Evolutionary conservation across 106 monocot species (phyloP), one percentile per base, ranked within the genome.

Genomic region (Acanthochlamys bracteata): DNA sequence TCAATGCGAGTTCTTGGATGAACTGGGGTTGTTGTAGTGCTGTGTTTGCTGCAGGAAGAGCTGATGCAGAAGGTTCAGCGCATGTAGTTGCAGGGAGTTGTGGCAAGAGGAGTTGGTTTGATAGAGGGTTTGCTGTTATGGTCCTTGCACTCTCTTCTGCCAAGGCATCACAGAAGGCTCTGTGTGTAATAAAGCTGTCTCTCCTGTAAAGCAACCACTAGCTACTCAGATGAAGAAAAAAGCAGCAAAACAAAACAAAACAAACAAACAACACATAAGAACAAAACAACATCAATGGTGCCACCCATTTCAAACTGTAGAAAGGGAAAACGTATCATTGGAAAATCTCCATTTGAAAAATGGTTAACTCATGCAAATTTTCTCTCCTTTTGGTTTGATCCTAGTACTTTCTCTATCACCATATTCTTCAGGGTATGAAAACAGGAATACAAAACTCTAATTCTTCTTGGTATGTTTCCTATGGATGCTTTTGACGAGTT

Each of bases 141-240:
- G 63, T 10, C 57, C 47, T 74, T 25, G 67, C 71, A 68, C 73
- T 81, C 73, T 81, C 88, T 73, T 89, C 88, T 4, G 81, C 74
- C 63, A 89, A 62, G 21, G 83, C 88, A 67, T 89, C 88, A 71
- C 88, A 89, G 67, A 89, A 89, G 24, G 88, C 88, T 43, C 84
- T 75, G 78, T 89, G 88, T 7, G 88, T 89, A 59, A 89, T 81
- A 66, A 89, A 89, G 81, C 88, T 89, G 63, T 89, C 88, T 60
- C 88, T 80, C 71, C 88, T 89, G 79, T 79, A 64, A 59, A 20
- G 10, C 41, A 71, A 16, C 62, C 20, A 1, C 33, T 33, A 33
- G 40, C 66, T 67, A 39, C 26, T 59, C 25, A 67, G 20, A 24
- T 39, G 20, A 71, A 27, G 51, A 62, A 13, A 8, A 63, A 24